Percentiles rank a stretch among this genome's conserved stretches.
phyloP scores from a whole-genome alignment of 176 grass and related monocot genomes.

The Avena atlantica region DNA sequence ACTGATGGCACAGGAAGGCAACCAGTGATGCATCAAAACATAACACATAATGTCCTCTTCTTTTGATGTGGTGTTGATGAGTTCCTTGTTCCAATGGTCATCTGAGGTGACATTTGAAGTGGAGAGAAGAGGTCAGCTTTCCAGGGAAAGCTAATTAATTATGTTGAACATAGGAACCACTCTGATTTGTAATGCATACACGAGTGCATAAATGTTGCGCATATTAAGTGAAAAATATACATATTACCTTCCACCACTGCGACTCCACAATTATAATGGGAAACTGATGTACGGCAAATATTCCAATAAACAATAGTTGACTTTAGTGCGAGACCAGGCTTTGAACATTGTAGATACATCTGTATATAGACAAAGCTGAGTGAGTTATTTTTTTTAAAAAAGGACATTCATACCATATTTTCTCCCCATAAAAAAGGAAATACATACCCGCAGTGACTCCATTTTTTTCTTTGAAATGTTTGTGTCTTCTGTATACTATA shows the following conservation, averaged over 20 bases:
- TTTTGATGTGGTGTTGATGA: slow-evolving; percentile 16
- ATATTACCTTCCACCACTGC: slow-evolving; percentile 13
- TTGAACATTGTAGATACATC: no score
- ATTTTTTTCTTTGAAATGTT: no score
- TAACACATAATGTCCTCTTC: neutral
- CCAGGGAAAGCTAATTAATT: slow-evolving; percentile 22
- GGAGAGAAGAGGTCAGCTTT: slow-evolving; percentile 22
- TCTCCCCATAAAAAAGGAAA: no score
- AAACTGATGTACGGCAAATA: neutral
- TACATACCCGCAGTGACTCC: no score
- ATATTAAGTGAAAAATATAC: slow-evolving; percentile 21
- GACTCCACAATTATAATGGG: slow-evolving; percentile 3
- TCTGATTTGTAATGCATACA: neutral
- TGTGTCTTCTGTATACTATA: no score
- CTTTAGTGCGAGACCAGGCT: no score
- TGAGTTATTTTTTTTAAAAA: no score
- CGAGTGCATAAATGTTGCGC: neutral
- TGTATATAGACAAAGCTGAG: no score
- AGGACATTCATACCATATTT: no score
- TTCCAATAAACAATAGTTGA: no score
- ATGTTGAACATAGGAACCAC: slow-evolving; percentile 38
- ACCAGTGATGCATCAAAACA: slow-evolving; percentile 20
- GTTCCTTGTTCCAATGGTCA: neutral
- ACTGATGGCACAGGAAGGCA: slow-evolving; percentile 13
- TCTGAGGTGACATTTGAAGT: neutral